Evolutionary conservation across 78 protist species (phyloP).

Genomic region (Cavenderia fasciculata): DNA sequence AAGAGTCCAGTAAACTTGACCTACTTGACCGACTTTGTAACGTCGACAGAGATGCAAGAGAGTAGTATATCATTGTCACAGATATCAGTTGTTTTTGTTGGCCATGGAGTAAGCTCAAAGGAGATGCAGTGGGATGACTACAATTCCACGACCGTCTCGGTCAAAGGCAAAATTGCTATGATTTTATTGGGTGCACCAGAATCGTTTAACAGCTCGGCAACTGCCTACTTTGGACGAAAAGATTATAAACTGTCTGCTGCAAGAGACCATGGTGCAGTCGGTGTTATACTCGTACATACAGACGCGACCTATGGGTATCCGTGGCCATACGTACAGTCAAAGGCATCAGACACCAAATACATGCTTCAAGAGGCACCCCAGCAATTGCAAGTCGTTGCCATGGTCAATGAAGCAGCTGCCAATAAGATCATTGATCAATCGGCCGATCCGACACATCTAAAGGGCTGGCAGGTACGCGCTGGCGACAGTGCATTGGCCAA

Average conservation of each 20-base stretch:
- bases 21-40: not conserved
- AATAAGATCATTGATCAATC: no score
- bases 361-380: no score
- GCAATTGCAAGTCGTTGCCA: no score
- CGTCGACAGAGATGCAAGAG: not conserved
- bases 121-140: constrained; percentile 26
- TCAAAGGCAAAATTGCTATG: not conserved
- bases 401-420: no score
- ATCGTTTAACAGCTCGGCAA: not conserved
- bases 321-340: not conserved
- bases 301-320: not conserved
- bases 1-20: not conserved
- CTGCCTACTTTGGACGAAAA: not conserved
- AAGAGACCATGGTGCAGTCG: not conserved
- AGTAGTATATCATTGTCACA: not conserved
- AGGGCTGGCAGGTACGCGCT: no score
- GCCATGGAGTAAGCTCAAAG: constrained; percentile 12
- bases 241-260: not conserved
- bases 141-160: not conserved
- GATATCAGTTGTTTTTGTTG: constrained; percentile 30
- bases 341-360: no score
- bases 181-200: not conserved
- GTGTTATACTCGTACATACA: not conserved
- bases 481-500: no score
- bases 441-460: no score